Base-by-base conservation (phyloP, 345 rosid genomes). In the Gossypium mustelinum region DNA sequence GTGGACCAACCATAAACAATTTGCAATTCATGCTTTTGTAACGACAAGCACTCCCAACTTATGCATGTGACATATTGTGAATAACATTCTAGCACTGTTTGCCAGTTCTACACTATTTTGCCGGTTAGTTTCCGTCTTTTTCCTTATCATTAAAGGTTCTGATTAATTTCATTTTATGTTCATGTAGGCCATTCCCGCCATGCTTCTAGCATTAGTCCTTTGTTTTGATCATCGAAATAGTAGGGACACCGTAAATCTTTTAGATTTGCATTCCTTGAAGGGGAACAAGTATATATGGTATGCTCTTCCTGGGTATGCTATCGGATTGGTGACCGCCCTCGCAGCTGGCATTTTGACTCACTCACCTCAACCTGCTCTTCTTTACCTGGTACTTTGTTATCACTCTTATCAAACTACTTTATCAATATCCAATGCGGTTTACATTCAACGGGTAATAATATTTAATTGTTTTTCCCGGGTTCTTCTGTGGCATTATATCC, bases 321-420 rank as follows among this genome's bases (percentile, higher is more conserved):
- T 89, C 58, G 98, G 98, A 77, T 84, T 94, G 66, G 79, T 88
- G 14, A 75, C 86, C 7, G 97, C 98, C 48, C 81, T 94, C 70
- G 92, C 96, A 22, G 94, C 97, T 47, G 98, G 98, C 70, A 84
- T 91, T 75, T 72, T 92, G 79, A 91, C 95, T 17, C 97, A 58
- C 80, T 87, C 93, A 18, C 97, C 96, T 75, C 98, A 92, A 65
- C 98, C 97, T 11, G 97, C 98, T 55, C 93, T 91, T 72, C 96
- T 95, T 75, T 93, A 93, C 86, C 88, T 89, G 99, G 99, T 93
- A 89, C 52, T 59, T 3, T 73, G 10, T 50, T 70, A 2, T 44
- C 43, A 65, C 58, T 34, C 41, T 34, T 34, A 34, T 34, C 7
- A 34, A 34, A 34, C 41, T 34, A 34, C 41, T 34, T 34, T 34